Evolutionary conservation across 768 basidiomycete species (phyloP), one percentile per base, ranked within the genome.

Genomic region (Cyclocybe cylindracea): DNA sequence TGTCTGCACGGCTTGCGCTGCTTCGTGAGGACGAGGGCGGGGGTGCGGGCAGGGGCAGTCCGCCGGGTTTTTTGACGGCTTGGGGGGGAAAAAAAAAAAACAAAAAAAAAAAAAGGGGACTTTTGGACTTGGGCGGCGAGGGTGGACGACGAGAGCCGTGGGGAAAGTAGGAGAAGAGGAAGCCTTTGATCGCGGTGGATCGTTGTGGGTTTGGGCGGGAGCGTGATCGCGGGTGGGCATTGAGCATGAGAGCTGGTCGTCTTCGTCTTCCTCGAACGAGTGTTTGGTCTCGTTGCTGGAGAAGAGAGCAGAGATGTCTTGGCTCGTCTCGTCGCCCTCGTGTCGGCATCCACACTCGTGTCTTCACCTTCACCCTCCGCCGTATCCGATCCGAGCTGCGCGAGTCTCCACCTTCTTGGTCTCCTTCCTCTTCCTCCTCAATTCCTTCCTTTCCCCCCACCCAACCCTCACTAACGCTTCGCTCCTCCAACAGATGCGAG

Each of bases 111-210:
- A n/a, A n/a, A n/a, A n/a, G n/a, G n/a, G n/a, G n/a, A n/a, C n/a
- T n/a, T n/a, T n/a, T n/a, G n/a, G n/a, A n/a, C n/a, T n/a, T n/a
- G n/a, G n/a, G 42, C 4, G 63, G 50, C 1, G 65, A 50, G 10
- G 66, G 52, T 0, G 67, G 58, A 7, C 70, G 65, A 78, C 39
- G 79, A 73, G 8, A 80, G 62, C 0, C n/a, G n/a, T 70, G 71
- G 14, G 83, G 83, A 18, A 85, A 74, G 62, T 85, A 87, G 7
- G 84, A 86, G 61, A 78, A 82, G 39, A 86, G 59, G 60, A 84
- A 75, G 9, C 82, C 79, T 54, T 77, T 83, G 55, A 85, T n/a
- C 70, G 36, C 79, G 78, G 31, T 78, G 72, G 36, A 84, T 62
- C 0, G 77, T 73, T n/a, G n/a, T n/a, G n/a, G n/a, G n/a, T n/a